A percentile compares a stretch with the other conserved stretches of the same genome.
These are phyloP conservation scores for Termitomyces sp. DNA, from an alignment of 768 basidiomycete genomes.

Conservation along the genomic window DNA sequence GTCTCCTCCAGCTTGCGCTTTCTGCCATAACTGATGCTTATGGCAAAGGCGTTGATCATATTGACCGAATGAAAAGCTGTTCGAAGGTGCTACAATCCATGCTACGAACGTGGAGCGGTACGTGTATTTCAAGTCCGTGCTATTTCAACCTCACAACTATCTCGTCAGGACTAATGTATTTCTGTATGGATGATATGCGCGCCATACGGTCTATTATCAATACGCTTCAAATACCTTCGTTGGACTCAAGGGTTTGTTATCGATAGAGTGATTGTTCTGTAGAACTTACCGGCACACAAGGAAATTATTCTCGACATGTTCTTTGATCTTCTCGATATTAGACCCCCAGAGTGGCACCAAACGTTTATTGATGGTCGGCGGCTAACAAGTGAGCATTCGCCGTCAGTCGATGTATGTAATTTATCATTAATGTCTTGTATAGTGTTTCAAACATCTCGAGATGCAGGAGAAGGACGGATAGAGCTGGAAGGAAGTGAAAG, in stretches of 20 bases:
- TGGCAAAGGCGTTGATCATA: slow-evolving; percentile 73
- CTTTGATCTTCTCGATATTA: slow-evolving; percentile 89
- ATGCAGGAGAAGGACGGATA: slow-evolving; percentile 27
- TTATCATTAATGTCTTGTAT: background rate
- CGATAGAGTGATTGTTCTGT: background rate
- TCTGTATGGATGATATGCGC: slow-evolving; percentile 84
- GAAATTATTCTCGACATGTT: slow-evolving; percentile 93
- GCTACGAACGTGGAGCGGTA: slow-evolving; percentile 92
- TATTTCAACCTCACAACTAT: background rate
- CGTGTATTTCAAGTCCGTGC: slow-evolving; percentile 18
- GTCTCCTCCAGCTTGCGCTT: slow-evolving; percentile 59
- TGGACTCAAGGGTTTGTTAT: slow-evolving; percentile 70
- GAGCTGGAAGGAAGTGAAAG: slow-evolving; percentile 38
- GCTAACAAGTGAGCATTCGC: slow-evolving; percentile 61
- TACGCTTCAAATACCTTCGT: slow-evolving; percentile 82
- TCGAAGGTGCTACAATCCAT: slow-evolving; percentile 76
- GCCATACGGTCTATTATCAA: slow-evolving; percentile 83
- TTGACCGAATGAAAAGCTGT: slow-evolving; percentile 74
- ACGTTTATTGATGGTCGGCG: slow-evolving; percentile 88
- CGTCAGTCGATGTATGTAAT: background rate
- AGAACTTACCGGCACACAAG: slow-evolving; percentile 31
- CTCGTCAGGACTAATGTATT: slow-evolving; percentile 80
- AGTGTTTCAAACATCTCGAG: slow-evolving; percentile 65
- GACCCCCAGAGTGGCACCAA: slow-evolving; percentile 88
- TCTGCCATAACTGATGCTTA: slow-evolving; percentile 92